Percentiles rank a stretch among this genome's conserved stretches.
phyloP scores from a whole-genome alignment of 495 filamentous ascomycete species.

The Coniosporium apollinis region DNA sequence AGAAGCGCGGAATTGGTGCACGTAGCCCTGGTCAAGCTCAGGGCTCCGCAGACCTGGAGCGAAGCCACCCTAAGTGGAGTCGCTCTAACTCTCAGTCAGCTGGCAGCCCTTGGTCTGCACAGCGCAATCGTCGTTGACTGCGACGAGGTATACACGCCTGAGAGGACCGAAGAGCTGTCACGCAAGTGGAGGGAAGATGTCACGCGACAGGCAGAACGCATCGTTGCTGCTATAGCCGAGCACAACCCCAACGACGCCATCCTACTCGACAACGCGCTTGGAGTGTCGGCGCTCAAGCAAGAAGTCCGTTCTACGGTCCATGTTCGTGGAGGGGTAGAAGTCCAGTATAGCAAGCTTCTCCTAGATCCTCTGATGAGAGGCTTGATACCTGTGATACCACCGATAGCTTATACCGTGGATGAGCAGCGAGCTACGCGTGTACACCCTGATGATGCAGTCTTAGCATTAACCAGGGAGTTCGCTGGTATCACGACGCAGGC shows the following conservation, averaged over 20 bases:
- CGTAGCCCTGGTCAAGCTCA: slow-evolving; percentile 73
- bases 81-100: slow-evolving; percentile 66
- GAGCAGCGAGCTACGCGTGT: slow-evolving; percentile 37
- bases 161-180: slow-evolving; percentile 5
- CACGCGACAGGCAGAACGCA: slow-evolving; percentile 51
- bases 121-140: slow-evolving; percentile 72
- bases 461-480: slow-evolving; percentile 58
- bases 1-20: slow-evolving; percentile 41
- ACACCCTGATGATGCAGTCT: slow-evolving; percentile 46
- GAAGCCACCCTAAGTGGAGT: slow-evolving; percentile 55
- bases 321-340: slow-evolving; percentile 19
- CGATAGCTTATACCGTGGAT: slow-evolving; percentile 48
- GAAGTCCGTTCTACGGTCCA: slow-evolving; percentile 15
- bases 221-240: slow-evolving; percentile 54
- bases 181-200: slow-evolving; percentile 30
- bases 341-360: slow-evolving; percentile 43
- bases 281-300: slow-evolving; percentile 19
- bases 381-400: slow-evolving; percentile 60
- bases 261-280: slow-evolving; percentile 48
- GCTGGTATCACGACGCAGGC: slow-evolving; percentile 28
- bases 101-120: slow-evolving; percentile 61
- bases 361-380: slow-evolving; percentile 55
- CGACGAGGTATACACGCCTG: slow-evolving; percentile 18
- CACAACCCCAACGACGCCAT: slow-evolving; percentile 49
- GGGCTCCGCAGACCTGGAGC: slow-evolving; percentile 49